Conservation (phyloP, 2,329 filamentous ascomycete species). For the Ophiocordyceps australis region DNA sequence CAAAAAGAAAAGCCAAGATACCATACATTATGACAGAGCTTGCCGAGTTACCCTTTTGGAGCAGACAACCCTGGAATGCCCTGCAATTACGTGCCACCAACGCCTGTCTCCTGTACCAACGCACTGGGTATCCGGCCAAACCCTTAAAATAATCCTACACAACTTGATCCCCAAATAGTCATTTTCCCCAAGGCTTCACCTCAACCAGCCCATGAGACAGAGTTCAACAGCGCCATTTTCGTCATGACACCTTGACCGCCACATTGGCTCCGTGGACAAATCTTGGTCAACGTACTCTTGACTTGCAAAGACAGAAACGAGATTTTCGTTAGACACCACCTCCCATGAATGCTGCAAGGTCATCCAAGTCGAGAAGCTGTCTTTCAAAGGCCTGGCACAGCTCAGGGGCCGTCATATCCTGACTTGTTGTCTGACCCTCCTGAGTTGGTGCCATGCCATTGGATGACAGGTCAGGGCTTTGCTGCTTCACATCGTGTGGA, state of each 20-base stretch:
- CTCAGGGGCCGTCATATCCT: constrained; percentile 40
- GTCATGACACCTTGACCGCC: background rate
- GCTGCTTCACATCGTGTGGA: constrained; percentile 16
- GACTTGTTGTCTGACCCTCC: constrained; percentile 16
- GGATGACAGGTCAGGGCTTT: constrained; percentile 12
- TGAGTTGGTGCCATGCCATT: constrained; percentile 13
- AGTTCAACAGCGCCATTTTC: constrained; percentile 1
- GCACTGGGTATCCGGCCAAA: constrained; percentile 2
- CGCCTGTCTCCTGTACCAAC: constrained; percentile 1
- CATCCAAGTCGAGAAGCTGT: constrained; percentile 40
- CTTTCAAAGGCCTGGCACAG: constrained; percentile 40
- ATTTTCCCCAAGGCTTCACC: no score
- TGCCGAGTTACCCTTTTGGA: no score
- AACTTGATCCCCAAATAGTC: no score
- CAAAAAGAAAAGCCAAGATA: no score
- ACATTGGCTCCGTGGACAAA: background rate
- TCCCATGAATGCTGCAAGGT: constrained; percentile 44
- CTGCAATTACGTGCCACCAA: no score
- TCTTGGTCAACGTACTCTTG: background rate
- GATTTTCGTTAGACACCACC: constrained; percentile 30
- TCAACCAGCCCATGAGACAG: no score
- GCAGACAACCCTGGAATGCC: no score
- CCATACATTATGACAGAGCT: no score
- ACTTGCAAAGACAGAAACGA: background rate
- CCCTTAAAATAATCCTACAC: no score